Evolutionary conservation across 2,329 filamentous ascomycete genomes (phyloP), one percentile per base, ranked within the genome.

Genomic region (Diaporthe sp.): DNA sequence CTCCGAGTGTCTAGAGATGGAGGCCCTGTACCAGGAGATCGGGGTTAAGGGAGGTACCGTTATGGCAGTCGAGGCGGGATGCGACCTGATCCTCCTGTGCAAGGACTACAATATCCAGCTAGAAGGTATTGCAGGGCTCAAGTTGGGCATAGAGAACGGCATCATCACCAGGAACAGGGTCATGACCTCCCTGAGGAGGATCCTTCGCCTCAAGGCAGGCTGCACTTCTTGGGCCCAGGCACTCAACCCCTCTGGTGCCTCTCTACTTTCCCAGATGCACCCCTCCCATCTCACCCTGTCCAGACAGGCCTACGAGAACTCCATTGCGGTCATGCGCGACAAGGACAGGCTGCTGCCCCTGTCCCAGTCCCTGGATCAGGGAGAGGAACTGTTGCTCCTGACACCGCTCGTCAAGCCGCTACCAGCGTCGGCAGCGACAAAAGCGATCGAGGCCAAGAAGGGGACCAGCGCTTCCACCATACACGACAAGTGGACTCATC

Each of bases 41-140:
- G 96, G 96, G n/a, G 95, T 99, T 25, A 95, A 96, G 79, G 96
- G 97, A 55, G 97, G 97, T 17, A 98, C 96, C 0, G 95, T 98
- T 79, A 98, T 98, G 95, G 97, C 97, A 4, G 94, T 98, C 70
- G 97, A 98, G 83, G 96, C 97, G 44, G 97, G 97, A 19, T 98
- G 97, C 82, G 97, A 99, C 83, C 87, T 98, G 72, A 92, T 98
- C 7, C 90, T 98, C 8, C 90, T 98, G 1, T 98, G 96, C 80
- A 92, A 95, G 60, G 95, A 95, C 8, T 97, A 95, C 79, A 92
- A 94, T 51, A 93, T 96, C 28, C 96, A 98, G 83, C 91, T 97
- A 78, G 96, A 98, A 84, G 96, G 96, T 10, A 94, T 99, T 80
- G 94, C 94, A 49, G 96, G 96, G 0, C 87, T 98, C 65, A 97